Conservation (phyloP, 495 filamentous ascomycete genomes). For the Aspergillus biplanus region DNA sequence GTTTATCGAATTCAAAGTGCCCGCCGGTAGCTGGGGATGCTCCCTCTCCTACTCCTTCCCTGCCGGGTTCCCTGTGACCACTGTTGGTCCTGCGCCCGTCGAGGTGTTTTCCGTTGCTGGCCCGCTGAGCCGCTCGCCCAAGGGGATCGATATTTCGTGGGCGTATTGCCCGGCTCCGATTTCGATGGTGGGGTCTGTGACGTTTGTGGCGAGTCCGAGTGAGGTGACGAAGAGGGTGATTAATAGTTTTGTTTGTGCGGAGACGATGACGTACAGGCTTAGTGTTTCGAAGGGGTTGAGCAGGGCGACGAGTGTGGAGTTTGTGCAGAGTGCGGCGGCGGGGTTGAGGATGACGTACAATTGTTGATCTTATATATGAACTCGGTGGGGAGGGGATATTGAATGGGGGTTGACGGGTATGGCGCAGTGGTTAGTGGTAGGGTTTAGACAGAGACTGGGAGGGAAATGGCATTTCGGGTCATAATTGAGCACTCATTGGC, state of each 20-base stretch:
- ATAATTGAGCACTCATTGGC: too few relatives aligned
- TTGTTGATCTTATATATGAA: constrained; percentile 12
- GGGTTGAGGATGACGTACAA: constrained; percentile 18
- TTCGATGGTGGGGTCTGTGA: constrained; percentile 10
- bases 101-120: constrained; percentile 16
- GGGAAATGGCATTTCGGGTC: too few relatives aligned
- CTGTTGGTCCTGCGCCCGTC: constrained; percentile 10
- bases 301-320: constrained; percentile 10
- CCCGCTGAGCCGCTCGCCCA: constrained; percentile 13
- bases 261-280: constrained; percentile 14
- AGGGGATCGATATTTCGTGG: constrained; percentile 18
- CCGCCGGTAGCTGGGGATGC: constrained; percentile 18
- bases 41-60: constrained; percentile 18
- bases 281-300: constrained; percentile 15
- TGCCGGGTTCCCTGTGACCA: constrained; percentile 1
- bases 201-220: constrained; percentile 7
- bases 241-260: constrained; percentile 17
- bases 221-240: constrained; percentile 10
- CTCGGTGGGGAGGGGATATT: background rate
- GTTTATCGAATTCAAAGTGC: constrained; percentile 15
- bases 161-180: constrained; percentile 16
- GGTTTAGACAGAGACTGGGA: too few relatives aligned
- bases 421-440: too few relatives aligned
- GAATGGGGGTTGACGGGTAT: too few relatives aligned
- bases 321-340: background rate